These are phyloP conservation scores for Cyanophora paradoxa DNA, from an alignment of 78 protist species.

Conservation along the genomic window DNA sequence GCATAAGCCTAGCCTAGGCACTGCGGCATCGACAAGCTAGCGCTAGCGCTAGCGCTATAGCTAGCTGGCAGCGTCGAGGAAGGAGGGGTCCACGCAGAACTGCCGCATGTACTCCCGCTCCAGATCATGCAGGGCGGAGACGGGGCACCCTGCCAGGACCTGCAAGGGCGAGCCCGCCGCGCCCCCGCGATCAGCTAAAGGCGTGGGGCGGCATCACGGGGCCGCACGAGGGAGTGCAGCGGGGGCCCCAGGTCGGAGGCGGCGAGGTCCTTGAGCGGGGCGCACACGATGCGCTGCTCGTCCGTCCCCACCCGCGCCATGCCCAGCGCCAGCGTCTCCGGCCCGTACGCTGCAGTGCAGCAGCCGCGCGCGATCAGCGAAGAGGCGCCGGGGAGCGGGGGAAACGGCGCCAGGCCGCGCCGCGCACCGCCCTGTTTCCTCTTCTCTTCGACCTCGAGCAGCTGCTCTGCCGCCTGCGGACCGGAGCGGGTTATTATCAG, in stretches of 20 bases:
- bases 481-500: background rate
- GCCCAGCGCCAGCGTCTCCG: slow-evolving; percentile 65
- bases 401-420: too few relatives aligned
- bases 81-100: too few relatives aligned
- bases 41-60: too few relatives aligned
- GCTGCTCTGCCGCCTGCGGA: slow-evolving; percentile 47
- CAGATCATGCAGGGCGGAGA: too few relatives aligned
- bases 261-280: background rate
- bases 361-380: background rate
- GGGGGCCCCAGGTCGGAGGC: background rate
- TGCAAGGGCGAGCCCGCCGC: too few relatives aligned
- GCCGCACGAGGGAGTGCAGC: slow-evolving; percentile 1
- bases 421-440: slow-evolving; percentile 15
- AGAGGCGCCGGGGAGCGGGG: background rate
- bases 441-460: slow-evolving; percentile 68
- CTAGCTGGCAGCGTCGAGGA: too few relatives aligned
- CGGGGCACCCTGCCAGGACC: too few relatives aligned
- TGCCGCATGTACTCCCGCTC: too few relatives aligned
- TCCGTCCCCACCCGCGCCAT: slow-evolving; percentile 87
- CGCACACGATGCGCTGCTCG: slow-evolving; percentile 55
- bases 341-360: background rate
- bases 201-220: background rate
- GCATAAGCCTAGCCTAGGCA: too few relatives aligned
- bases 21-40: too few relatives aligned
- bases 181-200: background rate